Evolutionary conservation across 108 stramenopile genomes (phyloP).

Genomic region (Pseudonitzschia pungens): DNA sequence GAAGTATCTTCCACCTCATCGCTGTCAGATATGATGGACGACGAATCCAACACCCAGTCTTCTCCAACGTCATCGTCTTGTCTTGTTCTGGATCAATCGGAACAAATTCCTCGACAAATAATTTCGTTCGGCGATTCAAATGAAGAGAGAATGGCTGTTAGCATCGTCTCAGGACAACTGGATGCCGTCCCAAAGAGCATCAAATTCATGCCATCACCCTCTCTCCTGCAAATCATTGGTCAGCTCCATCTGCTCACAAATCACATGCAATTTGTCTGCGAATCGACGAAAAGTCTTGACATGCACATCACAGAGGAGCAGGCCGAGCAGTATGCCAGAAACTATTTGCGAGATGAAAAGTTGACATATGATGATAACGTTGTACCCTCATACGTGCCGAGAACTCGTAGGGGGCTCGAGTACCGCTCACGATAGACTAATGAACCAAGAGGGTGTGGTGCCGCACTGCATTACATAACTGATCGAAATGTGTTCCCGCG

Average conservation of each 20-base stretch:
- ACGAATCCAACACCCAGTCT: neutral
- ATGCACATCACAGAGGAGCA: constrained; percentile 73
- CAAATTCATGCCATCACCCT: constrained; percentile 74
- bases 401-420: neutral
- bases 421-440: neutral
- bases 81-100: neutral
- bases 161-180: constrained; percentile 82
- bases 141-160: constrained; percentile 87
- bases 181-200: constrained; percentile 72
- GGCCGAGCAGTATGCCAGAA: constrained; percentile 69
- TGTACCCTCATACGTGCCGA: constrained; percentile 26
- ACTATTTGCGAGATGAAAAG: constrained; percentile 42
- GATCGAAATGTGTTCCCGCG: neutral
- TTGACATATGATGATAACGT: constrained; percentile 22
- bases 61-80: neutral
- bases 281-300: constrained; percentile 53
- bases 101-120: constrained; percentile 53
- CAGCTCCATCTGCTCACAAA: constrained; percentile 78
- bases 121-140: constrained; percentile 86
- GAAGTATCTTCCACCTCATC: constrained; percentile 57
- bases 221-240: constrained; percentile 76
- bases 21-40: neutral
- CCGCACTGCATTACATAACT: neutral
- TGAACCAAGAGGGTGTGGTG: neutral
- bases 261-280: constrained; percentile 80